Evolutionary conservation across 164 flowering plant species (phyloP).

Genomic region (Tetrastigma voinierianum): DNA sequence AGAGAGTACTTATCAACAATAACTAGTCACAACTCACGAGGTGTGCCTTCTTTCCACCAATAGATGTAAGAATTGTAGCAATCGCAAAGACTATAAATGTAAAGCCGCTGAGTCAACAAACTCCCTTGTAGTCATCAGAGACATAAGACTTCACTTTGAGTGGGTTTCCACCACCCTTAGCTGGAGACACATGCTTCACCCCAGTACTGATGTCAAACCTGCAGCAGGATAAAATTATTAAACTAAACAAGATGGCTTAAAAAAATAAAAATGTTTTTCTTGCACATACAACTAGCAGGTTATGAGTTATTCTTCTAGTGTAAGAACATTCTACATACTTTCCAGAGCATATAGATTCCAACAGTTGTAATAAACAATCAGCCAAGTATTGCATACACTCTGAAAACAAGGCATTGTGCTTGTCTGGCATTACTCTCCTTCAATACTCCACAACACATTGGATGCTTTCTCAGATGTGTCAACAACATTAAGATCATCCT

Average conservation of each 20-base stretch:
- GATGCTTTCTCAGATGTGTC: no score
- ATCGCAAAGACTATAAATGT: slow-evolving; percentile 30
- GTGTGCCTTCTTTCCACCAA: neutral
- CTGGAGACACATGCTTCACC: slow-evolving; percentile 64
- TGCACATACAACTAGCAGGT: neutral
- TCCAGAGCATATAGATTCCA: no score
- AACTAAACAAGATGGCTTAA: neutral
- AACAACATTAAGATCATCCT: no score
- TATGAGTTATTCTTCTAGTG: neutral
- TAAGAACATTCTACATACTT: neutral
- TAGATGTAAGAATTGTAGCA: neutral
- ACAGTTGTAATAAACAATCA: no score
- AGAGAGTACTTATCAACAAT: neutral
- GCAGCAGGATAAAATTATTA: slow-evolving; percentile 7
- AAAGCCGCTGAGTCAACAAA: slow-evolving; percentile 54
- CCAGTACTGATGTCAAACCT: slow-evolving; percentile 72
- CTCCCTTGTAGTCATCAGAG: slow-evolving; percentile 53
- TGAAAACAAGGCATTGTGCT: no score
- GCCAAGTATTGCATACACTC: no score
- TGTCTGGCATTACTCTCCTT: no score
- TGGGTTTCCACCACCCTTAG: slow-evolving; percentile 26
- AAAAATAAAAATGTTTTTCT: no score
- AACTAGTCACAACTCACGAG: neutral
- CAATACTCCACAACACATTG: no score
- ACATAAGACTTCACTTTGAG: slow-evolving; percentile 62